Base-by-base conservation (phyloP, 768 basidiomycete genomes). In the Chlorophyllum brunneum region DNA sequence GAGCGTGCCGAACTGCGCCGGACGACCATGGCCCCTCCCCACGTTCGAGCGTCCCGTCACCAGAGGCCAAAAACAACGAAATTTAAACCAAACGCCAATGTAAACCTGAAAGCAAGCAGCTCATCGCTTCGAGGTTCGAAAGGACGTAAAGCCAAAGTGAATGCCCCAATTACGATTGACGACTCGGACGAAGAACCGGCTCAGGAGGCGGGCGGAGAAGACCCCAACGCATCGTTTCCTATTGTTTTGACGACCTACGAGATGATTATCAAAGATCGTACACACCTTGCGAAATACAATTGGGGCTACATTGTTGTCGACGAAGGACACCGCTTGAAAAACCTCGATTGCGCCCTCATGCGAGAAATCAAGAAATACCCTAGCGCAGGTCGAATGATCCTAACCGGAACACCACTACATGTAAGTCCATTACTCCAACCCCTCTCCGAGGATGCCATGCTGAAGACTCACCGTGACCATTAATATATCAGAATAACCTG, bases 231-330 rank as follows among this genome's bases (percentile, higher is more conserved):
- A 0, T 37, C 61, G 13, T 92, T 92, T 64, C 91, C 91, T 2
- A 78, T 92, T n/a, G 81, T 91, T 23, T 65, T 95, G 15, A 97
- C 95, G 3, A 97, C 92, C 2, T 95, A 93, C 65, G 90, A 98
- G 64, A 89, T 98, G 65, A 82, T 94, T 58, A 95, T 94, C 62
- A 87, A 81, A 54, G 89, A 97, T 66, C 80, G 85, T 26, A 67
- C 73, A 31, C 78, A 85, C 59, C 76, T 79, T 26, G 58, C 68
- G 0, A 77, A 77, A 54, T 89, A 88, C 64, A 70, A 80, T 37
- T 92, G 88, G 87, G 84, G 89, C 22, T 97, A 95, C 64, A 92
- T 98, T 64, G 91, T 98, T 54, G 95, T 99, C 2, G 92, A 95
- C 64, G 92, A 95, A 68, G 92, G 95, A 0, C 97, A 99, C 68